Evolutionary conservation across 2,329 filamentous ascomycete genomes (phyloP), one percentile per base, ranked within the genome.

Genomic region (Cordyceps javanica): DNA sequence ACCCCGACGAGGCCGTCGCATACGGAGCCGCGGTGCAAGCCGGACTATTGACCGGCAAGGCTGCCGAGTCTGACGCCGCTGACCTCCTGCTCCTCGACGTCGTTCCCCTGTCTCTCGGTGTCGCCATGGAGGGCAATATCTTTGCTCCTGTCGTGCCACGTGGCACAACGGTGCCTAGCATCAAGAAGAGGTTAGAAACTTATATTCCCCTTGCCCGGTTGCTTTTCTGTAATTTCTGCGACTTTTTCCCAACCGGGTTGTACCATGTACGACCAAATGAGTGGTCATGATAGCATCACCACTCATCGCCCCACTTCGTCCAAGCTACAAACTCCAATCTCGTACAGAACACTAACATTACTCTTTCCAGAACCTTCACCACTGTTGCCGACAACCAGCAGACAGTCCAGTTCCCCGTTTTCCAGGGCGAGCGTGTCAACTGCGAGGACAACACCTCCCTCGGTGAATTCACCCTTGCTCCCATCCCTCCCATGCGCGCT

Each of bases 71-170:
- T 67, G 94, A 97, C 72, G 97, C 93, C 61, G 83, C 89, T 62
- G 94, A 97, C 75, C 88, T 99, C 65, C 87, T 99, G 63, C 88
- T 99, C 62, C 85, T 99, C 70, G 94, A 99, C 77, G 94, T 99
- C 70, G 88, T 92, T 70, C 94, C 94, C 67, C 89, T 99, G 62
- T 96, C 91, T 62, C 89, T 99, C 32, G 94, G 94, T 88, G 93
- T 99, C 66, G 94, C 93, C 72, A 99, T 97, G 94, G 94, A 97
- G 82, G 93, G 94, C 66, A 97, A 97, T 82, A 96, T 97, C 77
- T 97, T 97, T 73, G 93, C 93, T 57, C 90, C 91, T 53, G 93
- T 97, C 63, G 91, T 99, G 65, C 79, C 89, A 62, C 87, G 89
- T 70, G 89, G 89, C 21, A 77, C 85, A 62, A 90, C 89, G 5